phyloP scores from a whole-genome alignment of 2,329 filamentous ascomycete genomes.

The Pezizomycotina sp. region DNA sequence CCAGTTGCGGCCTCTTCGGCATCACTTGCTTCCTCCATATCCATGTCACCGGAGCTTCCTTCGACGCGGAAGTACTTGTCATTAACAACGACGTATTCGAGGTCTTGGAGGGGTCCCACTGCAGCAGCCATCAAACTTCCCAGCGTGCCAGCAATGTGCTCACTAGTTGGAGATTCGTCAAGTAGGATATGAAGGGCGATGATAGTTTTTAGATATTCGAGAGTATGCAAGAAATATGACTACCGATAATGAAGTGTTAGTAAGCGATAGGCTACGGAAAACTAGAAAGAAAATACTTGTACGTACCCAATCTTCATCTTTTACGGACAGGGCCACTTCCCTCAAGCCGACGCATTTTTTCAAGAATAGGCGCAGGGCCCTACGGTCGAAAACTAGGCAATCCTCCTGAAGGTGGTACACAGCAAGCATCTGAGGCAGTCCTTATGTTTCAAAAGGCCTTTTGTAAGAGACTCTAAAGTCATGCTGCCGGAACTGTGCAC shows the following conservation, averaged over 20 bases:
- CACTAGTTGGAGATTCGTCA: conserved; percentile 16
- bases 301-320: conserved; percentile 18
- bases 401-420: conserved; percentile 17
- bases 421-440: conserved; percentile 18
- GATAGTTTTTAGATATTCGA: conserved; percentile 18
- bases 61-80: conserved; percentile 19
- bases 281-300: not conserved
- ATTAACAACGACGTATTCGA: conserved; percentile 18
- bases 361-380: conserved; percentile 11
- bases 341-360: conserved; percentile 14
- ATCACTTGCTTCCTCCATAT: conserved; percentile 18
- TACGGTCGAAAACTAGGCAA: conserved; percentile 17
- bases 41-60: conserved; percentile 15
- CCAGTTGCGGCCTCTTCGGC: conserved; percentile 8
- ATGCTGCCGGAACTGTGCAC: conserved; percentile 19
- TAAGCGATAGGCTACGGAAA: no score
- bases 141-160: conserved; percentile 17
- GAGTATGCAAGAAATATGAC: conserved; percentile 19
- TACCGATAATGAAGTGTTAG: conserved; percentile 2
- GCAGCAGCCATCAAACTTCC: conserved; percentile 19
- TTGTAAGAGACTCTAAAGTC: conserved; percentile 18
- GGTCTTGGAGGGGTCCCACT: conserved; percentile 16
- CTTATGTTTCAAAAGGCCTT: conserved; percentile 14
- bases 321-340: conserved; percentile 15
- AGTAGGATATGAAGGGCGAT: conserved; percentile 17